Evolutionary conservation across 2,329 filamentous ascomycete species (phyloP).

Genomic region (Nemania abortiva): DNA sequence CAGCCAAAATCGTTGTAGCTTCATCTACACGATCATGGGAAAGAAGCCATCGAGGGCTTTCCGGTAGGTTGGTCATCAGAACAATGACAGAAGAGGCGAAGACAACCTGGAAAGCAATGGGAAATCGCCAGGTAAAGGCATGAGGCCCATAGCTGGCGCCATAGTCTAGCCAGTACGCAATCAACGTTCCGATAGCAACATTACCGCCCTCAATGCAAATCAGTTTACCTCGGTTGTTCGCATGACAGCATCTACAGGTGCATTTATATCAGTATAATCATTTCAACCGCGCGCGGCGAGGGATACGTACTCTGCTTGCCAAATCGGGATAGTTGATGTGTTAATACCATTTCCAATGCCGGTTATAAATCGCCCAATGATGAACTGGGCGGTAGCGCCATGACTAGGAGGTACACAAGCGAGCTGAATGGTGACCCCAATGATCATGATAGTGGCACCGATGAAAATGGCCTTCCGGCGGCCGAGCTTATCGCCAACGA

Average conservation of each 20-base stretch:
- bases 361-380: constrained; percentile 62
- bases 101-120: constrained; percentile 56
- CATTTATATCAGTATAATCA: constrained; percentile 30
- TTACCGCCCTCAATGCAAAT: constrained; percentile 67
- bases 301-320: constrained; percentile 53
- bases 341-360: constrained; percentile 65
- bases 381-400: constrained; percentile 61
- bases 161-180: constrained; percentile 59
- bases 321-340: constrained; percentile 59
- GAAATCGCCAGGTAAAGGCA: constrained; percentile 55
- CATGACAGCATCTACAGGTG: constrained; percentile 52
- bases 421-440: constrained; percentile 68
- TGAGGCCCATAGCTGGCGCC: constrained; percentile 53
- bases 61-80: constrained; percentile 60
- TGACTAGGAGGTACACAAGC: constrained; percentile 59
- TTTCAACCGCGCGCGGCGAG: not conserved
- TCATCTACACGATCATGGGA: constrained; percentile 62
- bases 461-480: constrained; percentile 66
- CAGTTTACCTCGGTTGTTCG: constrained; percentile 69
- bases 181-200: constrained; percentile 58
- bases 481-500: constrained; percentile 65
- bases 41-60: constrained; percentile 65
- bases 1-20: constrained; percentile 64
- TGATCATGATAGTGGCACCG: constrained; percentile 65
- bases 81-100: constrained; percentile 60